These are phyloP conservation scores for Penicillium sp. DNA, from an alignment of 2,329 filamentous ascomycete genomes.

Conservation along the genomic window DNA sequence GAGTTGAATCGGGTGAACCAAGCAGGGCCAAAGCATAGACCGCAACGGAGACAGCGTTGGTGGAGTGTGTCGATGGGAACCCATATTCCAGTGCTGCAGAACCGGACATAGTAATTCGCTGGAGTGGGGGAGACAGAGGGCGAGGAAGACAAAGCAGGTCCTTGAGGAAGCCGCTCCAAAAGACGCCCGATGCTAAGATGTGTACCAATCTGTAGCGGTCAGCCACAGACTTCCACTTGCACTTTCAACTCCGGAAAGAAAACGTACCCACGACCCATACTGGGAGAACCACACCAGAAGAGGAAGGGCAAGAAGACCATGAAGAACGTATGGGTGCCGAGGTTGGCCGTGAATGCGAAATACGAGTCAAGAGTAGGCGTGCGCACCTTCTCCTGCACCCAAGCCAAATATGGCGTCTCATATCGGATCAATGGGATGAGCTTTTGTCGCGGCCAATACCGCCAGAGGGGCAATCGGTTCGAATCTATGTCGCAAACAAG, in stretches of 20 bases:
- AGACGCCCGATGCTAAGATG: conserved; percentile 74
- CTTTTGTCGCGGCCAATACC: conserved; percentile 76
- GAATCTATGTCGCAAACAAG: conserved; percentile 59
- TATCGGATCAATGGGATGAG: conserved; percentile 84
- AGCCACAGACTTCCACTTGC: neutral
- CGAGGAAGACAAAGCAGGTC: conserved; percentile 90
- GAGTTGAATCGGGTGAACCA: conserved; percentile 60
- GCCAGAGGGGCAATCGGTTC: conserved; percentile 79
- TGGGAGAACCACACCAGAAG: conserved; percentile 92
- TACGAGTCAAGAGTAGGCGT: conserved; percentile 87
- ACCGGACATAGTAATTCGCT: conserved; percentile 96
- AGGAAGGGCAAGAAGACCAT: conserved; percentile 92
- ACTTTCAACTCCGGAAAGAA: conserved; percentile 1
- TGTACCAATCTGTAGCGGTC: conserved; percentile 55
- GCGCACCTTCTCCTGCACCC: conserved; percentile 75
- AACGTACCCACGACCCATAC: conserved; percentile 79
- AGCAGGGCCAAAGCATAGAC: conserved; percentile 76
- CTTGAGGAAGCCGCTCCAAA: conserved; percentile 89
- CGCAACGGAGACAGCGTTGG: conserved; percentile 92
- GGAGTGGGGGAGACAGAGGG: conserved; percentile 84
- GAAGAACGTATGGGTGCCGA: conserved; percentile 98
- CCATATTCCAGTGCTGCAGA: conserved; percentile 94
- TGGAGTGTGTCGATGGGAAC: conserved; percentile 94
- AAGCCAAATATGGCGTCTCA: conserved; percentile 93
- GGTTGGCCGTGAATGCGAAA: conserved; percentile 93